Evolutionary conservation across 2,329 filamentous ascomycete species (phyloP), one percentile per base, ranked within the genome.

Genomic region (Gliomastix tumulicola): DNA sequence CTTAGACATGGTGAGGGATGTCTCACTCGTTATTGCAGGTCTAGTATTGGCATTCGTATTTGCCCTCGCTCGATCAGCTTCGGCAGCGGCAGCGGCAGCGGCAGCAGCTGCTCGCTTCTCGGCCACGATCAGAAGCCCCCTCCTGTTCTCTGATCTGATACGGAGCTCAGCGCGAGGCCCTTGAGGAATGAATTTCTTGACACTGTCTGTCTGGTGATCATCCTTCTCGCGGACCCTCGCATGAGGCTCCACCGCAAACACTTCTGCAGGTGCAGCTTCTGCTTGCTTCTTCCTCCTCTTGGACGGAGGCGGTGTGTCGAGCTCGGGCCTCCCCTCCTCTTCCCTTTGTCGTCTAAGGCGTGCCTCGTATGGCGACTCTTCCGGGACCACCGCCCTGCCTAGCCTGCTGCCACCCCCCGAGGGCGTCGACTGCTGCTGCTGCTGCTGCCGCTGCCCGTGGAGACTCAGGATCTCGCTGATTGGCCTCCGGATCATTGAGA

Each of bases 91-190:
- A n/a, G n/a, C n/a, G n/a, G n/a, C n/a, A n/a, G n/a, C n/a, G n/a
- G n/a, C n/a, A n/a, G 10, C 3, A 28, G 11, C 25, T 13, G 4
- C 11, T 11, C 17, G 44, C 36, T 50, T 57, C 35, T 69, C 63
- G 2, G 63, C 57, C 5, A 71, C 36, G 52, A 74, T 58, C 30
- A 74, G 46, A 7, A 76, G 46, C 3, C 71, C 70, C 36, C 69
- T 60, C 40, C 64, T 68, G 40, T 65, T 63, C 39, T 63, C 59
- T 15, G 67, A 55, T 41, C 59, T 66, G 35, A 74, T 68, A 7
- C 63, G 62, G 23, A 74, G 51, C 41, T 69, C 65, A 15, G 67
- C 67, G 33, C 61, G 63, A 8, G 53, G 59, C 38, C 15, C 8
- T 32, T 12, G 15, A 16, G 30, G 17, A n/a, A n/a, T n/a, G n/a